Evolutionary conservation across 768 basidiomycete genomes (phyloP), one percentile per base, ranked within the genome.

Genomic region (Cystobasidium ongulense): DNA sequence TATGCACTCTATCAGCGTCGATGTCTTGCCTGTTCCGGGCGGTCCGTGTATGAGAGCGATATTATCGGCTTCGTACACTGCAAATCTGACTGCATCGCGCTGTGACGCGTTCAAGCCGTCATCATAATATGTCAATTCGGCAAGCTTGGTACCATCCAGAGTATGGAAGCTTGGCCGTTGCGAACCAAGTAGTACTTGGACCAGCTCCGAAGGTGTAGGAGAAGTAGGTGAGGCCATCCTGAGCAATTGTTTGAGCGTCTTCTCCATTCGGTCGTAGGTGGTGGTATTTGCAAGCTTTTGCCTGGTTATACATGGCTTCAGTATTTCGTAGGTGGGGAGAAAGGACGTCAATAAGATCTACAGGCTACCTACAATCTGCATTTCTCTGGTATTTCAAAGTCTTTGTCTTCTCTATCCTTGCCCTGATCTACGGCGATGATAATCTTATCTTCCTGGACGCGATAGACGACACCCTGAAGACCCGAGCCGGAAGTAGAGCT

Each of bases 21-120:
- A 90, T 0, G 95, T 99, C 83, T 98, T 98, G 7, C 95, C 95
- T 1, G 93, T 95, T 0, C 95, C 95, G 74, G 96, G 96, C n/a
- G 96, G 96, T 0, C 96, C 96, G 78, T 98, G 94, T 29, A 99
- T 92, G 77, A 92, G 91, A 0, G 91, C 91, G 0, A 97, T 86
- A 80, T 95, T 89, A 3, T 86, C 84, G 0, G 90, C 87, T 75
- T 86, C 86, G 0, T 21, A 11, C 4, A 99, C 81, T n/a, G 89
- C 88, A 78, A 96, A 93, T 64, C 81, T 83, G 36, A 98, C 87
- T 0, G 94, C 95, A 15, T 86, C 84, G 79, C 88, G 88, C 79
- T 99, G 96, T 77, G 90, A 91, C 0, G 84, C 81, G 80, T 99
- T 98, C 68, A 98, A 83, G 0, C 83, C 85, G 0, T 84, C 81